Percentiles rank a stretch among this genome's conserved stretches.
These are phyloP conservation scores for Candida ficus DNA, from an alignment of 805 yeast species.

Conservation along the genomic window DNA sequence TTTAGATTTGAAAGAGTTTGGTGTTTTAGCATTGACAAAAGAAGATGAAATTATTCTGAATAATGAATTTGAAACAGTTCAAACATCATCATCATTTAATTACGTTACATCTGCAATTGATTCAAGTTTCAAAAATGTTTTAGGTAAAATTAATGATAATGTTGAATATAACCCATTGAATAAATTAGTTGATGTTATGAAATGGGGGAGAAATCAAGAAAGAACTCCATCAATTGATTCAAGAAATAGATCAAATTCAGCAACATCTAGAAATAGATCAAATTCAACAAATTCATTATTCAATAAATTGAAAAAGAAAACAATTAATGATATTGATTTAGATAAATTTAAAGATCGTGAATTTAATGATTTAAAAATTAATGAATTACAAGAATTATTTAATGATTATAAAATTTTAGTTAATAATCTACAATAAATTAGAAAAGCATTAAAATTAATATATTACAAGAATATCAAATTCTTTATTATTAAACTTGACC, in stretches of 20 bases:
- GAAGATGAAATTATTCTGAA: constrained; percentile 9
- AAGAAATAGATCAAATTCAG: no score
- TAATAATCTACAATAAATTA: no score
- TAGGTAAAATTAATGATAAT: constrained; percentile 8
- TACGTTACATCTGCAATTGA: constrained; percentile 12
- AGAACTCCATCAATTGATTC: background rate
- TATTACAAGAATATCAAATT: no score
- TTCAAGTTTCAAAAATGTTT: constrained; percentile 10
- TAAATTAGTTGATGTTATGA: constrained; percentile 19
- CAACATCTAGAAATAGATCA: constrained; percentile 5
- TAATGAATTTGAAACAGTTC: background rate
- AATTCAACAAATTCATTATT: constrained; percentile 4
- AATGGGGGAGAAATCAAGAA: constrained; percentile 14
- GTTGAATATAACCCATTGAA: constrained; percentile 15
- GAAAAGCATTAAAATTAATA: background rate
- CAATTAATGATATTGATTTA: constrained; percentile 2
- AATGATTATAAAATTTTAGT: constrained; percentile 14
- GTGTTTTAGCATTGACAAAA: constrained; percentile 9
- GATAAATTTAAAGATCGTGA: constrained; percentile 10
- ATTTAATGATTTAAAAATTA: constrained; percentile 16
- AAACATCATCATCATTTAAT: background rate
- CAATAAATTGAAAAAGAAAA: constrained; percentile 4
- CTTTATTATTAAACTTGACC: no score
- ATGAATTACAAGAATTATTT: constrained; percentile 16
- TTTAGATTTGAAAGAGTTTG: constrained; percentile 11